A percentile compares a stretch with the other conserved stretches of the same genome.
phyloP scores from a whole-genome alignment of 1,284 basidiomycete genomes.

The Apiotrichum akiyoshidainum region DNA sequence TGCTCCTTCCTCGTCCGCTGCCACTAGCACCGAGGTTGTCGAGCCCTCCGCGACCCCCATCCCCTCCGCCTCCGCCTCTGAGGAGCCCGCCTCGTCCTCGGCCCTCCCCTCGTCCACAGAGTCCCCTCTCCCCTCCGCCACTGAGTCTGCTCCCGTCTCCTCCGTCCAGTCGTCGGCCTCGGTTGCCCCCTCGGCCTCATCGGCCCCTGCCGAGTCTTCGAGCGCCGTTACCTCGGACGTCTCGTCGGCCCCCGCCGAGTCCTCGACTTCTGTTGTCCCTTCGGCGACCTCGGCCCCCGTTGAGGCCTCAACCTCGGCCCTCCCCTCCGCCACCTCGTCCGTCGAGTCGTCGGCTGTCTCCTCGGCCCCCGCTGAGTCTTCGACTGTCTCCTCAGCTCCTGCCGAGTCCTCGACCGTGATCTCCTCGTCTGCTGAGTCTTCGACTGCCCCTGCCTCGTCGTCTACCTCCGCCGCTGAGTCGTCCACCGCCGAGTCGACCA shows the following conservation, averaged over 20 bases:
- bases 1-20: neutral
- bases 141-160: neutral
- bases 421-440: constrained; percentile 8
- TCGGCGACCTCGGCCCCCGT: constrained; percentile 3
- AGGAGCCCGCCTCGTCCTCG: constrained; percentile 1
- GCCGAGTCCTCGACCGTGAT: constrained; percentile 7
- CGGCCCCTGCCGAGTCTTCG: neutral
- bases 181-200: neutral
- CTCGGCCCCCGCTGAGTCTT: neutral
- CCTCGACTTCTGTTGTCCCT: neutral
- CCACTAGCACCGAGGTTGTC: neutral
- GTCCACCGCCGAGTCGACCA: constrained; percentile 1
- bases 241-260: neutral
- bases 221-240: too few relatives aligned
- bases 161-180: constrained; percentile 1
- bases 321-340: constrained; percentile 1
- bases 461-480: constrained; percentile 4
- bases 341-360: neutral
- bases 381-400: neutral
- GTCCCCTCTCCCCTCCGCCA: constrained; percentile 5
- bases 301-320: constrained; percentile 9
- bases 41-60: neutral
- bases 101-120: neutral
- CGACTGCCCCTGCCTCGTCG: neutral
- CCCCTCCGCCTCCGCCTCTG: neutral